Evolutionary conservation across 179 eudicot genomes (phyloP), one percentile per base, ranked within the genome.

Genomic region (Vitellaria paradoxa): DNA sequence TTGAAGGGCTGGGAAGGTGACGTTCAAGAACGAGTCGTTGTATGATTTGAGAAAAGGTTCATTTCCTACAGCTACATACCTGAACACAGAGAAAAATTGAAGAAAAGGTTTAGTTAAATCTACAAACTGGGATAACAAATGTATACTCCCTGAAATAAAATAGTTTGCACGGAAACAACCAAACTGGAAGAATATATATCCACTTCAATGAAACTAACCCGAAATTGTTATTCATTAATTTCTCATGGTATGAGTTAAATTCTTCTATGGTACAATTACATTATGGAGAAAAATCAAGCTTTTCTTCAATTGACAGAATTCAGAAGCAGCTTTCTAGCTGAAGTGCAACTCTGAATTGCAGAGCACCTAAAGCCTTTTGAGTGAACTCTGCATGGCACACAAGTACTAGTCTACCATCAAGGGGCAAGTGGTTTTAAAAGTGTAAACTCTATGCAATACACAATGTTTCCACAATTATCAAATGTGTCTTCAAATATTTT

Each of bases 51-150:
- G 89, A 69, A 91, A 92, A 62, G 98, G 98, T 81, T 91, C 97
- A 66, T 91, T 93, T 77, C 98, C 98, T 63, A 93, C 97, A 6
- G 97, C 98, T 30, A 93, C 98, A 78, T 92, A 92, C 78, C 98
- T 93, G 90, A 37, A 23, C 2, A 30, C 6, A 8, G 59, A 8
- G 59, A 70, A 73, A 56, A 23, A 37, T 6, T 14, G 50, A 30
- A 62, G 21, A 78, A 37, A 10, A n/a, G 37, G 68, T 49, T 45
- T 46, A 68, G 23, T 77, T 8, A 46, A 68, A 8, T 7, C 5
- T 13, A 65, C 40, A 14, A 42, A 65, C 10, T 30, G 49, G 18
- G 14, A 18, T 65, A 30, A 30, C 37, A 30, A 30, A 30, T 30
- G 1, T 30, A 30, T 30, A 30, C 37, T n/a, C 37, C 37, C 37